Percentiles rank a stretch among this genome's conserved stretches.
Conservation (phyloP, 768 basidiomycete genomes). For the Boletus barrowsii region DNA sequence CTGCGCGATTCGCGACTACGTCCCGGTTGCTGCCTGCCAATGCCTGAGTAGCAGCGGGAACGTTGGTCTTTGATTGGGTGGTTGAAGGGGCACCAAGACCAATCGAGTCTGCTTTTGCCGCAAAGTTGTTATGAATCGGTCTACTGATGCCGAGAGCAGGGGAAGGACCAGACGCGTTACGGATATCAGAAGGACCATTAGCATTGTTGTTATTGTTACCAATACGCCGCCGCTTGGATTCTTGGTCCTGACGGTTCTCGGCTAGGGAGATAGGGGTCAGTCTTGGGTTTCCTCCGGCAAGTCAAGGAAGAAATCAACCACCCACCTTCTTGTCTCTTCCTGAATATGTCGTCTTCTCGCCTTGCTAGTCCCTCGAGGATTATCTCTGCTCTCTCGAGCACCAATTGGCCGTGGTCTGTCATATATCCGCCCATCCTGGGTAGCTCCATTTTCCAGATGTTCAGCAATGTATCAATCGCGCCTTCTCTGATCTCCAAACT, state of each 20-base stretch:
- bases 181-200: conserved; percentile 38
- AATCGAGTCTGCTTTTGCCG: conserved; percentile 73
- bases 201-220: conserved; percentile 41
- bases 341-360: conserved; percentile 94
- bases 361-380: conserved; percentile 94
- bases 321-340: conserved; percentile 87
- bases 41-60: conserved; percentile 63
- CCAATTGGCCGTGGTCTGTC: conserved; percentile 88
- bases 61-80: conserved; percentile 53
- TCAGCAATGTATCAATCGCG: conserved; percentile 94
- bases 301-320: conserved; percentile 21
- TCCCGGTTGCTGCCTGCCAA: conserved; percentile 86
- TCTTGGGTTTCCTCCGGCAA: background rate
- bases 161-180: conserved; percentile 30
- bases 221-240: conserved; percentile 83
- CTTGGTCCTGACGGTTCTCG: conserved; percentile 91
- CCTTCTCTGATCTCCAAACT: conserved; percentile 99
- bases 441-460: conserved; percentile 93
- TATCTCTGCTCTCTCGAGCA: conserved; percentile 82
- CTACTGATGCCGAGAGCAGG: conserved; percentile 27
- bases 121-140: conserved; percentile 55
- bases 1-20: conserved; percentile 84
- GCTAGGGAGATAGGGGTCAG: conserved; percentile 44
- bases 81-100: conserved; percentile 67
- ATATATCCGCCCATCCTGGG: conserved; percentile 97